These are phyloP conservation scores for Davidsoniella eucalypti DNA, from an alignment of 2,329 filamentous ascomycete species.

Conservation along the genomic window DNA sequence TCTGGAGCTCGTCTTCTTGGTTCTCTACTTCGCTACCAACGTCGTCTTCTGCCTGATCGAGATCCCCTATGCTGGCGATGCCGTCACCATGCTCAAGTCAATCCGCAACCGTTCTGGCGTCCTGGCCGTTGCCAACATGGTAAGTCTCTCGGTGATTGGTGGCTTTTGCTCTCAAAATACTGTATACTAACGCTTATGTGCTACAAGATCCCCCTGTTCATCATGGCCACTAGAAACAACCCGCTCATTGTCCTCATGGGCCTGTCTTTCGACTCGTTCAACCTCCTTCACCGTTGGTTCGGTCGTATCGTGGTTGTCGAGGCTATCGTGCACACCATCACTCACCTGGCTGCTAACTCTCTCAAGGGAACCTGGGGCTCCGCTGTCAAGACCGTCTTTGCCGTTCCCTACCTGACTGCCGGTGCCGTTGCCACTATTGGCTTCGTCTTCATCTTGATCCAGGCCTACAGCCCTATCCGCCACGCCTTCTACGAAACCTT, in stretches of 20 bases:
- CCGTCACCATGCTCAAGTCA: slow-evolving; percentile 30
- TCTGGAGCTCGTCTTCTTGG: slow-evolving; percentile 41
- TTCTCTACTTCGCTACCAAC: slow-evolving; percentile 43
- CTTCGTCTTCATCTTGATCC: slow-evolving; percentile 46
- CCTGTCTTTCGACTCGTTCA: slow-evolving; percentile 94
- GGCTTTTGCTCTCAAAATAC: background rate
- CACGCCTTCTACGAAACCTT: slow-evolving; percentile 71
- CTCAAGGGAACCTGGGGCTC: background rate
- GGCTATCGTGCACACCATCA: slow-evolving; percentile 46
- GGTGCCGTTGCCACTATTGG: slow-evolving; percentile 28
- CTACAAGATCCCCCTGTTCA: slow-evolving; percentile 54
- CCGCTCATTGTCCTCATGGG: slow-evolving; percentile 66
- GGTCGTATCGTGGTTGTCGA: slow-evolving; percentile 58
- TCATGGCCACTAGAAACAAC: slow-evolving; percentile 87
- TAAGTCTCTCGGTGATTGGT: slow-evolving; percentile 22
- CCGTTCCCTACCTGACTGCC: slow-evolving; percentile 6
- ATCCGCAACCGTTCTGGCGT: slow-evolving; percentile 74
- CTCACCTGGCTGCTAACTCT: slow-evolving; percentile 12
- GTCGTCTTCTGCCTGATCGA: slow-evolving; percentile 50
- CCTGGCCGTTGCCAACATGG: slow-evolving; percentile 75
- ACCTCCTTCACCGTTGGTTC: slow-evolving; percentile 55
- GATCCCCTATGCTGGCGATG: slow-evolving; percentile 39
- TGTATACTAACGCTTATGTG: background rate
- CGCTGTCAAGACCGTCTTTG: slow-evolving; percentile 4
- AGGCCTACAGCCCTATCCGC: slow-evolving; percentile 53